These are phyloP conservation scores for Tricholoma sp. DNA, from an alignment of 768 basidiomycete genomes.

Conservation along the genomic window DNA sequence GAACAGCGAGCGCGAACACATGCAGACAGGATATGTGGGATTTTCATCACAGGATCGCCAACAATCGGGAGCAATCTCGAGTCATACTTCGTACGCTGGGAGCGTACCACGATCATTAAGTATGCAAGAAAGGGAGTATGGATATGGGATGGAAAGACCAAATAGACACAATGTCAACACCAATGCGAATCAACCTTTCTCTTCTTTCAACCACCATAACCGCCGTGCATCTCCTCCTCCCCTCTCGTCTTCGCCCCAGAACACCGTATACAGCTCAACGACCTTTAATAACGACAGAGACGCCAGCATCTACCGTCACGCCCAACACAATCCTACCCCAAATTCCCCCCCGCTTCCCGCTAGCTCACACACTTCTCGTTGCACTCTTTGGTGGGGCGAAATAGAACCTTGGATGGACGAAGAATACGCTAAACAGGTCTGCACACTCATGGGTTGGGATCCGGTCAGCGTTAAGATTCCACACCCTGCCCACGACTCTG, in stretches of 20 bases:
- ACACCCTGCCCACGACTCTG: conserved; percentile 49
- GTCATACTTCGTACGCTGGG: conserved; percentile 15
- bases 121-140: conserved; percentile 26
- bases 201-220: conserved; percentile 40
- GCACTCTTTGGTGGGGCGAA: conserved; percentile 81
- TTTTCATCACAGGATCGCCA: conserved; percentile 26
- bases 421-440: conserved; percentile 88
- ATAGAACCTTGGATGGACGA: conserved; percentile 98
- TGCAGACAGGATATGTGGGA: conserved; percentile 15
- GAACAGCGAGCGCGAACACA: conserved; percentile 16
- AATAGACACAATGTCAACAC: conserved; percentile 38
- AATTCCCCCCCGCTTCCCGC: conserved; percentile 21
- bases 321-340: conserved; percentile 8
- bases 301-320: conserved; percentile 23
- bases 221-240: conserved; percentile 31
- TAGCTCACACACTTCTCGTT: conserved; percentile 33
- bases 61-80: conserved; percentile 16
- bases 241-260: conserved; percentile 21
- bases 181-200: conserved; percentile 23
- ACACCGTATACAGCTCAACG: conserved; percentile 3
- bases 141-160: conserved; percentile 29
- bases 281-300: conserved; percentile 27
- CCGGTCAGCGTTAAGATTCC: conserved; percentile 71
- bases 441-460: conserved; percentile 84
- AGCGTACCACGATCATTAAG: conserved; percentile 22